phyloP scores from a whole-genome alignment of 345 rosid genomes.

The Ceriops decandra region DNA sequence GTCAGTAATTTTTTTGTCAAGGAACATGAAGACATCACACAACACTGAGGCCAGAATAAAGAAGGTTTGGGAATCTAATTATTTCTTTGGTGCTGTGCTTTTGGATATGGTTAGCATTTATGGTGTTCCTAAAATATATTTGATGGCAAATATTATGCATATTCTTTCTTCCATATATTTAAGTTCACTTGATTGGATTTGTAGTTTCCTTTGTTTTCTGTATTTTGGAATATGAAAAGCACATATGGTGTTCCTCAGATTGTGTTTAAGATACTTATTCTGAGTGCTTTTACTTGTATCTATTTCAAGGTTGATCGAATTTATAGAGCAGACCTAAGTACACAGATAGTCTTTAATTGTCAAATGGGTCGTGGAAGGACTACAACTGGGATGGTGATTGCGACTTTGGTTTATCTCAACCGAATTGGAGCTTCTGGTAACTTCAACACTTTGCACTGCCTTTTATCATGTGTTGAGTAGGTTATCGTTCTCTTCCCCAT shows the following conservation, averaged over 20 bases:
- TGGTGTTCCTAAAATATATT: neutral
- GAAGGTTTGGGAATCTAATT: neutral
- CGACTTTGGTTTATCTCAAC: conserved; percentile 84
- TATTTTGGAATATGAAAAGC: neutral
- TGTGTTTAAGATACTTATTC: conserved; percentile 3
- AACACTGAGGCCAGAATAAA: neutral
- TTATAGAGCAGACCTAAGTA: conserved; percentile 61
- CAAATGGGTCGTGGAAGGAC: conserved; percentile 99
- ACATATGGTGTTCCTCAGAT: neutral
- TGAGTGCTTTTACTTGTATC: conserved; percentile 5
- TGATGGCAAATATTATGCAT: conserved; percentile 4
- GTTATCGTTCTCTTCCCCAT: neutral
- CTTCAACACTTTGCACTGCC: conserved; percentile 17
- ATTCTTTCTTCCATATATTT: neutral
- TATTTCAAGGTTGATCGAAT: conserved; percentile 74
- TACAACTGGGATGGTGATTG: conserved; percentile 98
- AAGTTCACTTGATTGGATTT: too few species aligned
- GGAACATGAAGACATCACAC: too few species aligned
- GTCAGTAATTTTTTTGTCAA: too few species aligned
- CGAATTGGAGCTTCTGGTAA: conserved; percentile 88
- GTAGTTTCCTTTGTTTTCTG: too few species aligned
- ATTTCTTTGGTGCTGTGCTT: neutral
- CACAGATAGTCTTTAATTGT: conserved; percentile 86
- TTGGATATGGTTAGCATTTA: neutral
- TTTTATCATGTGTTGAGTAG: conserved; percentile 4